Conservation (phyloP, 805 yeast genomes). For the Candida stauntonica region DNA sequence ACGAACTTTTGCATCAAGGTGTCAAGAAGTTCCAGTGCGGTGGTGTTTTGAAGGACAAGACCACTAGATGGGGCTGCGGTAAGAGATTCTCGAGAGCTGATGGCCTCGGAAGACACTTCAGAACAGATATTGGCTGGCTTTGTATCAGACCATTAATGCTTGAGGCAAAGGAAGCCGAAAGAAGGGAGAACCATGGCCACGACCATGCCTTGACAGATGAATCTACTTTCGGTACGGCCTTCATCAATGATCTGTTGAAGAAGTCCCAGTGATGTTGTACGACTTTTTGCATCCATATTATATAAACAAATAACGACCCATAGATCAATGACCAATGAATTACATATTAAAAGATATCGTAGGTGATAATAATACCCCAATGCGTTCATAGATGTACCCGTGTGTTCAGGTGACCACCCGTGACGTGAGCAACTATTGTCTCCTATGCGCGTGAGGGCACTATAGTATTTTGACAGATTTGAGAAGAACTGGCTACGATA, state of each 20-base stretch:
- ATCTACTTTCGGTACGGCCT: conserved; percentile 7
- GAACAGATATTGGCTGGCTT: conserved; percentile 69
- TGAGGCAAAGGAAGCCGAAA: conserved; percentile 36
- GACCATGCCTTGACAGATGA: conserved; percentile 2
- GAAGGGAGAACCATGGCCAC: conserved; percentile 2
- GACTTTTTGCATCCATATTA: too few species aligned
- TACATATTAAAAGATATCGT: too few species aligned
- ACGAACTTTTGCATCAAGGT: conserved; percentile 72
- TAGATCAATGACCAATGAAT: too few species aligned
- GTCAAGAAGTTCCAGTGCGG: conserved; percentile 65
- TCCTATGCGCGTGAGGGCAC: too few species aligned
- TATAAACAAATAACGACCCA: too few species aligned
- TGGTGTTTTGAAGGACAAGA: conserved; percentile 54
- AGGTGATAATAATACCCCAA: too few species aligned
- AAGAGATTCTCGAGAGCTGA: conserved; percentile 72
- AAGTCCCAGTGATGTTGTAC: conserved; percentile 8
- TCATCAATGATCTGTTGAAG: conserved; percentile 14
- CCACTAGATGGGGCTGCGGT: conserved; percentile 71
- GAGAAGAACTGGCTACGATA: too few species aligned
- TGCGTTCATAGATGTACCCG: too few species aligned
- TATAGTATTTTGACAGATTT: too few species aligned
- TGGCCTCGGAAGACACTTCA: conserved; percentile 70
- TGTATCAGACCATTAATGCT: conserved; percentile 64
- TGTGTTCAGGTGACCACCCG: too few species aligned
- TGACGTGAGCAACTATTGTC: too few species aligned